A percentile compares a stretch with the other conserved stretches of the same genome.
phyloP scores from a whole-genome alignment of 2,329 filamentous ascomycete genomes.

The Fusarium sp. region DNA sequence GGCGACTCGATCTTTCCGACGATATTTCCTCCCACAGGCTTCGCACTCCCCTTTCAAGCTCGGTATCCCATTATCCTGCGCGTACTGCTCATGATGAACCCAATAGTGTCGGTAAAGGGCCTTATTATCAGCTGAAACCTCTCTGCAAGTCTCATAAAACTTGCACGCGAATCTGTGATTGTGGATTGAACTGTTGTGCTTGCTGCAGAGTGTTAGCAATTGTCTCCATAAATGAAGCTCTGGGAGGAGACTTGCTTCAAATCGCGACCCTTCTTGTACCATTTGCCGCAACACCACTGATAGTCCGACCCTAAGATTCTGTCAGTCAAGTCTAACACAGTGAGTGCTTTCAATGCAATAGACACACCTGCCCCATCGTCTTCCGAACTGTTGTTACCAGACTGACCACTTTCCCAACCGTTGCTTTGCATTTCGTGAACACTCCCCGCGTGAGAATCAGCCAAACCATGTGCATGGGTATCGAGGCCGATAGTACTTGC shows the following conservation, averaged over 20 bases:
- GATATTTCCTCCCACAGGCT: not conserved
- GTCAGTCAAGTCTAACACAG: not conserved
- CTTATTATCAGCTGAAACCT: not conserved
- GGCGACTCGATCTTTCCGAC: conserved; percentile 18
- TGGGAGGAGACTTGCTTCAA: conserved; percentile 8
- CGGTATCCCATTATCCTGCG: too few relatives aligned
- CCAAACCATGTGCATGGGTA: conserved; percentile 10
- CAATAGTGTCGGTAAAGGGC: conserved; percentile 27
- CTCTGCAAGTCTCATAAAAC: not conserved
- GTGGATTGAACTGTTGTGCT: conserved; percentile 11
- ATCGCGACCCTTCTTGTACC: not conserved
- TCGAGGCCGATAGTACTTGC: conserved; percentile 20
- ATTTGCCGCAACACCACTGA: not conserved
- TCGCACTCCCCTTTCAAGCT: too few relatives aligned
- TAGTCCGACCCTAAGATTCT: fast-evolving
- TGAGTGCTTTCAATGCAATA: fast-evolving
- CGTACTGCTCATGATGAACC: conserved; percentile 1
- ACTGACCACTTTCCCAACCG: not conserved
- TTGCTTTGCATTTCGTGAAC: not conserved
- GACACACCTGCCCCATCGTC: not conserved
- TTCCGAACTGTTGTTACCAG: not conserved
- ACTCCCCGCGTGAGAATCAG: conserved; percentile 25
- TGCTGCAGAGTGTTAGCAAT: not conserved
- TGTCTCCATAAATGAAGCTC: too few relatives aligned
- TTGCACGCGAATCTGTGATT: conserved; percentile 7